These are phyloP conservation scores for Pseudogymnoascus sp. DNA, from an alignment of 2,329 filamentous ascomycete species.

Conservation along the genomic window DNA sequence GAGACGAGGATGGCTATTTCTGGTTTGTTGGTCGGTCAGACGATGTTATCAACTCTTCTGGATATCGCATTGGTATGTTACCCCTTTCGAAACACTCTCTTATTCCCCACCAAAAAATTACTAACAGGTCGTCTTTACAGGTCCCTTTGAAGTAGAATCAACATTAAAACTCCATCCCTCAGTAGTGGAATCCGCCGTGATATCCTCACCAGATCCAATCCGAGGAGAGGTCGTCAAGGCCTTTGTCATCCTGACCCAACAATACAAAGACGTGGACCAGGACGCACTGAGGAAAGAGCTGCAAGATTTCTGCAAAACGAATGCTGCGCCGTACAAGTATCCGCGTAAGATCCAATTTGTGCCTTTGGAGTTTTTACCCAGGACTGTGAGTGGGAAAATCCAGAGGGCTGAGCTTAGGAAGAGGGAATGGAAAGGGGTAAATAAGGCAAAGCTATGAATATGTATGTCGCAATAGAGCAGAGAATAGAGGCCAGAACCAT, in stretches of 20 bases:
- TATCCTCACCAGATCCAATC: conserved; percentile 30
- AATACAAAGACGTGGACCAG: conserved; percentile 17
- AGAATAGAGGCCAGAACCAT: neutral
- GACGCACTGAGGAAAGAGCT: conserved; percentile 27
- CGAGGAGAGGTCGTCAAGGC: conserved; percentile 35
- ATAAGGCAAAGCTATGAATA: neutral
- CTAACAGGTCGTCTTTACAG: conserved; percentile 14
- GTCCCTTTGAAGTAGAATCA: conserved; percentile 36
- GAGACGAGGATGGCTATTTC: conserved; percentile 29
- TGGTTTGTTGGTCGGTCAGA: conserved; percentile 31
- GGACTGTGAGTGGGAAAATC: conserved; percentile 33
- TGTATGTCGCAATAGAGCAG: neutral
- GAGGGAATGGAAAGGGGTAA: conserved; percentile 27
- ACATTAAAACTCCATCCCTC: conserved; percentile 32
- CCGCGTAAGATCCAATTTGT: conserved; percentile 34
- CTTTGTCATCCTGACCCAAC: conserved; percentile 30
- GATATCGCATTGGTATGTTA: conserved; percentile 30
- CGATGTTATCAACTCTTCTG: conserved; percentile 34
- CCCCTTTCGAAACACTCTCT: neutral
- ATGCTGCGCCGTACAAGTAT: conserved; percentile 36
- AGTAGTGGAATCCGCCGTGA: conserved; percentile 33
- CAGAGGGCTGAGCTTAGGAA: conserved; percentile 31
- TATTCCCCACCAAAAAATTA: neutral
- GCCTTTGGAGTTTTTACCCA: conserved; percentile 30
- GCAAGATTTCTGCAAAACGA: conserved; percentile 33